Evolutionary conservation across 108 stramenopile species (phyloP), one percentile per base, ranked within the genome.

Genomic region (Skeletonema tropicum): DNA sequence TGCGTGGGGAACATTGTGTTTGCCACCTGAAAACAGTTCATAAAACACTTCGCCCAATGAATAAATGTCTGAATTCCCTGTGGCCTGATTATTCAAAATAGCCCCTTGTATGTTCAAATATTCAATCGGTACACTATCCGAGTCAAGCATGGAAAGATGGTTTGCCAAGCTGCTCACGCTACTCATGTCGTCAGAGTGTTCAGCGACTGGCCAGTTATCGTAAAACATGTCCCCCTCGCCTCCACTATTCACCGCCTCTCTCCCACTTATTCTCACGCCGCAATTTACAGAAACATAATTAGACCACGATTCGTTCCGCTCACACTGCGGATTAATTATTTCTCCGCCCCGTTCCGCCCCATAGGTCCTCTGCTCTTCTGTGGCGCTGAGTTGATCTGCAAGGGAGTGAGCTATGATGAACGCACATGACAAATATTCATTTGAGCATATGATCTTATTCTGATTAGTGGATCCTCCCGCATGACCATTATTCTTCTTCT

Each of bases 41-140:
- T 61, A 61, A 14, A 61, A 61, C 25, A 61, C 60, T 36, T n/a
- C 60, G 15, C 60, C 60, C 23, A 61, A 35, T 31, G 60, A n/a
- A 49, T 49, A 19, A 19, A 49, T 49, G 5, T 19, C 48, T 17
- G 3, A 5, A n/a, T 19, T n/a, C 19, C 48, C 48, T 17, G 17
- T 49, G 48, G 3, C 17, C 19, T 49, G 17, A 49, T 3, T 49
- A n/a, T 19, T n/a, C 19, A 49, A 49, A 49, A 19, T 17, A 0
- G 48, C 48, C 4, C 48, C 17, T 0, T 49, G n/a, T 17, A 49
- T 49, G 48, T 49, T 49, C 48, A 49, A 49, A 49, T 19, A 49
- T 49, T 49, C 48, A 49, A 49, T 49, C 17, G 45, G n/a, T n/a
- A 14, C 13, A 46, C 45, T n/a, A 46, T 46, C 45, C 13, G 48